Percentiles rank a stretch among this genome's conserved stretches.
Evolutionary conservation across 2,329 filamentous ascomycete genomes (phyloP).

Genomic region (Monosporascus sp.): DNA sequence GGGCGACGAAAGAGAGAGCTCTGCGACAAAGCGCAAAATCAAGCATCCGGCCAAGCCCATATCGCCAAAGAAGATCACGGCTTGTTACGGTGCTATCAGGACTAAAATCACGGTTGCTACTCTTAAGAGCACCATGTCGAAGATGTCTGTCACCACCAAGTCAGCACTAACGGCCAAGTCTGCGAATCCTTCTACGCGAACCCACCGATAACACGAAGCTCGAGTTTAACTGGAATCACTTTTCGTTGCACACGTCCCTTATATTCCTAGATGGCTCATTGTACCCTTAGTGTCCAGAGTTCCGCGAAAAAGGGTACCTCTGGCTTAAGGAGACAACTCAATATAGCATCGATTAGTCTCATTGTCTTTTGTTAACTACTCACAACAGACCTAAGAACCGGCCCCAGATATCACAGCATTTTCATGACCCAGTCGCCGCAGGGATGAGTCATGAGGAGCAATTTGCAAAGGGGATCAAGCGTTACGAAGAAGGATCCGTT

Average conservation of each 20-base stretch:
- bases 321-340: no score
- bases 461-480: constrained; percentile 80
- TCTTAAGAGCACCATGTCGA: constrained; percentile 35
- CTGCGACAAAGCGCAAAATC: constrained; percentile 43
- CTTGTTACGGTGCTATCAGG: constrained; percentile 26
- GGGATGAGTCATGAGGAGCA: constrained; percentile 83
- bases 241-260: no score
- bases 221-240: no score
- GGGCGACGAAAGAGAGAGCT: constrained; percentile 18
- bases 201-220: neutral
- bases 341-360: no score
- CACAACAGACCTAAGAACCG: no score
- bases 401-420: constrained; percentile 34
- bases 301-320: no score
- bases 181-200: constrained; percentile 3
- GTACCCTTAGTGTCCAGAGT: no score
- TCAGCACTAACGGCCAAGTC: constrained; percentile 20
- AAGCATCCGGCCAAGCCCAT: constrained; percentile 28
- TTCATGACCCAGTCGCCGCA: constrained; percentile 50
- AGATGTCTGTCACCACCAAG: constrained; percentile 32
- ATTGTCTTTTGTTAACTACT: no score
- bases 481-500: constrained; percentile 80
- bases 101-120: constrained; percentile 29
- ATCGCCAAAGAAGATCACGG: constrained; percentile 16
- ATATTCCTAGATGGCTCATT: no score